Evolutionary conservation across 768 basidiomycete species (phyloP).

Genomic region (Hydnomerulius pinastri): DNA sequence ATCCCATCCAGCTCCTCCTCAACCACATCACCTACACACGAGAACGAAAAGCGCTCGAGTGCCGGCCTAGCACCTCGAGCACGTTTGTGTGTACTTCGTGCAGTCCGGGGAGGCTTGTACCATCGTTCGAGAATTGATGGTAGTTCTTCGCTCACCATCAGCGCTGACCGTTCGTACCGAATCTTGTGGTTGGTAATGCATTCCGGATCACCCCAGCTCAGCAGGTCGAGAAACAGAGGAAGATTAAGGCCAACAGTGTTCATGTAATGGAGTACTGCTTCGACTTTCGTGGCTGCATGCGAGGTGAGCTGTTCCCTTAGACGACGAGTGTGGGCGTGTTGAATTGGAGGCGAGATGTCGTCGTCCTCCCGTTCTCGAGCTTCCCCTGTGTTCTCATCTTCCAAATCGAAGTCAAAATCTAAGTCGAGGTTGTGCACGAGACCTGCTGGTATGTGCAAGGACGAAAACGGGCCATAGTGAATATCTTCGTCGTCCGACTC

Average conservation of each 20-base stretch:
- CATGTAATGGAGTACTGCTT: conserved; percentile 7
- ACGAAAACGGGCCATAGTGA: background rate
- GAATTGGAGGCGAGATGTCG: background rate
- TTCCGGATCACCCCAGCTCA: conserved; percentile 33
- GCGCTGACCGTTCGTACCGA: conserved; percentile 16
- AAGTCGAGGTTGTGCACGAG: background rate
- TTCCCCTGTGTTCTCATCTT: background rate
- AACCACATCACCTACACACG: conserved; percentile 13
- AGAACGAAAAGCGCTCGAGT: conserved; percentile 24
- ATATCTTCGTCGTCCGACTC: background rate
- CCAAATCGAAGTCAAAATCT: background rate
- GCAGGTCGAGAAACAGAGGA: conserved; percentile 31
- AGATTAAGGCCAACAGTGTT: conserved; percentile 20
- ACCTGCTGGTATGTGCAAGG: background rate
- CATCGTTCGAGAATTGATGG: conserved; percentile 27
- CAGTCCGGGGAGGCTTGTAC: conserved; percentile 24
- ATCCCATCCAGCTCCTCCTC: conserved; percentile 19
- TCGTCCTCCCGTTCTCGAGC: background rate
- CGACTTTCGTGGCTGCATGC: background rate
- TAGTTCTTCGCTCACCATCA: conserved; percentile 27
- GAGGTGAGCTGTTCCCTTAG: background rate
- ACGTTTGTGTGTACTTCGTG: conserved; percentile 7
- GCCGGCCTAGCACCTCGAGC: conserved; percentile 16
- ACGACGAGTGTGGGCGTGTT: background rate
- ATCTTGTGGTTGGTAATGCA: conserved; percentile 28